Evolutionary conservation across 371 early-diverging fungal species (phyloP), one percentile per base, ranked within the genome.

Genomic region (Apophysomyces trapeziformis): DNA sequence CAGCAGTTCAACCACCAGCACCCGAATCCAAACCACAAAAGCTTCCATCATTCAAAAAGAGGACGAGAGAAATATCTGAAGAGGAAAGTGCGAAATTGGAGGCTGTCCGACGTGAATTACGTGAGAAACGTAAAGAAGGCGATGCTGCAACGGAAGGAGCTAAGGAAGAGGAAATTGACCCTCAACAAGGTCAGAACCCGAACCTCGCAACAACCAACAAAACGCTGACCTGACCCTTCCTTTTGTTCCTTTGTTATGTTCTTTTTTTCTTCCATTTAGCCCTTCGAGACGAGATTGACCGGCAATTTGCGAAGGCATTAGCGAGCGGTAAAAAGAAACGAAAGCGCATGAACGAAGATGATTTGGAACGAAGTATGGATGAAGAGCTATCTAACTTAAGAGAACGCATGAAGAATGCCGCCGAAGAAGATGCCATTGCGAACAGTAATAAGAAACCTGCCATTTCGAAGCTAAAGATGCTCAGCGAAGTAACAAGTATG

Each of bases 361-460:
- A 87, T 57, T 73, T 83, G 16, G 85, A 86, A 58, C 65, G 61
- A 38, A 70, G 73, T 35, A 70, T 86, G 66, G 92, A 92, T 73
- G 92, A 90, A 58, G 86, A 86, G 67, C 78, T 91, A 38, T 71
- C 82, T 0, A 69, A 76, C 38, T 73, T 96, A 67, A 83, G 91
- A 11, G 88, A 90, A 46, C 86, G 88, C 64, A 96, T 97, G 97
- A 87, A 85, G 58, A 84, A 83, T 44, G 94, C 93, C 7, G 94
- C 94, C 0, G 84, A 88, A 50, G 78, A 84, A 41, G 98, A 98
- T 67, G 78, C 88, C 26, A 89, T 90, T 68, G 81, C 90, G 45
- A 94, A 96, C 69, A 75, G 82, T 63, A 79, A 90, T 61, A 78
- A 86, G 44, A 78, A 87, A 65, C 93, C 97, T 0, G 95, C 96